Evolutionary conservation across 2,329 filamentous ascomycete genomes (phyloP), one percentile per base, ranked within the genome.

Genomic region (Lasiodiplodia theobromae): DNA sequence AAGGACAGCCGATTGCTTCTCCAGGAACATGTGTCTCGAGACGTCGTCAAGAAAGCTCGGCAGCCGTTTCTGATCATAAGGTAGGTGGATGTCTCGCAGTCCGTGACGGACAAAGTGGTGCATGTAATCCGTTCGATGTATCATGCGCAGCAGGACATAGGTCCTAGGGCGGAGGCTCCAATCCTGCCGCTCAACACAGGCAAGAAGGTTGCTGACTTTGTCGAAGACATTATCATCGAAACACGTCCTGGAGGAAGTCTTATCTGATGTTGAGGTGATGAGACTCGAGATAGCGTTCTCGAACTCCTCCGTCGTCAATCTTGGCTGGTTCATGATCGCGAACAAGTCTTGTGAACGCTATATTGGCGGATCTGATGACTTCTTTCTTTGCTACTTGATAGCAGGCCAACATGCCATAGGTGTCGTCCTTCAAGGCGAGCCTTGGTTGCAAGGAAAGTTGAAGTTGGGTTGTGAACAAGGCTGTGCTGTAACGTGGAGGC

Each of bases 71-170:
- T 44, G 16, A 44, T 44, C 40, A 7, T 47, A 47, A 5, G 57
- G 53, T 25, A 56, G 53, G 28, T 37, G 16, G 18, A 56, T 37
- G 14, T 56, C 53, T 18, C 1, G 6, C 7, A 56, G 31, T 23
- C 53, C 28, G 10, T 56, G 16, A 4, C 4, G 3, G 16, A 56
- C 31, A 31, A 56, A 56, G 6, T 56, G n/a, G 2, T 56, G 28
- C 28, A 56, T 56, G 53, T 23, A 34, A n/a, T 74, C 38, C 11
- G 75, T 51, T 23, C 67, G 58, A 44, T 69, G 68, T 31, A 78
- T 76, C 31, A 60, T 71, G 10, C 74, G 74, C 44, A 78, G 71
- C 23, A 77, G 70, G 21, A 70, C 72, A 66, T 77, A 78, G 54
- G 72, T 71, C 47, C 74, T 69, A 6, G 76, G 76, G 2, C 72